Evolutionary conservation across 805 yeast genomes (phyloP), one percentile per base, ranked within the genome.

Genomic region (Ogataea populi-albae): DNA sequence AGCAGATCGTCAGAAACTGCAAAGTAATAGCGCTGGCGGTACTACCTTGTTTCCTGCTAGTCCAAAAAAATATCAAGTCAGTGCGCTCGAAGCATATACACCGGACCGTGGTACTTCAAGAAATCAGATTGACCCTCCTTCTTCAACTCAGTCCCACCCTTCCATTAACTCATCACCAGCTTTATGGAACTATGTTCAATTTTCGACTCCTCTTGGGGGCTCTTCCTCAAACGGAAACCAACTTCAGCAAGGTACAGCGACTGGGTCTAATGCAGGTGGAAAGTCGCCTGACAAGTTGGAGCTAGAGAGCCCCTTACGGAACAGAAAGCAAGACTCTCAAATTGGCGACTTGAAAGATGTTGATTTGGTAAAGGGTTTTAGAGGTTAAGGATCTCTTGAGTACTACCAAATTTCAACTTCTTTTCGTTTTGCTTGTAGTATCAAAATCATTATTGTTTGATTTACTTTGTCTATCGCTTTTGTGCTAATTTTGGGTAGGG

Each of bases 151-250:
- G 52, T 65, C 62, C 26, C 57, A 55, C 65, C 59, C 59, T 65
- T 63, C 75, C 61, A 64, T 54, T 5, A 71, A 65, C 32, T 75
- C 82, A 20, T 86, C 95, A 1, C 98, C 98, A 1, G 96, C 95
- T 12, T 75, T 89, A 40, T 86, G 96, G 97, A 86, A 84, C 55
- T 80, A 86, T 63, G 86, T 89, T 53, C 96, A 88, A 52, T 79
- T 89, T 32, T 64, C 69, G 9, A 61, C 65, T 1, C 64, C 66
- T 2, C 30, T 59, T 25, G 64, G 58, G 7, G 57, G 51, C 0
- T 42, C 43, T 5, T 42, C 52, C 5, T 41, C 45, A n/a, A 41
- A 41, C 31, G 46, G 46, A 18, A 40, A 37, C 26, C 41, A 31
- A 16, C 43, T 25, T 10, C 45, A 38, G 22, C 41, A 34, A 15